Conservation (phyloP, 306 rosid genomes). For the Trifolium pratense region DNA sequence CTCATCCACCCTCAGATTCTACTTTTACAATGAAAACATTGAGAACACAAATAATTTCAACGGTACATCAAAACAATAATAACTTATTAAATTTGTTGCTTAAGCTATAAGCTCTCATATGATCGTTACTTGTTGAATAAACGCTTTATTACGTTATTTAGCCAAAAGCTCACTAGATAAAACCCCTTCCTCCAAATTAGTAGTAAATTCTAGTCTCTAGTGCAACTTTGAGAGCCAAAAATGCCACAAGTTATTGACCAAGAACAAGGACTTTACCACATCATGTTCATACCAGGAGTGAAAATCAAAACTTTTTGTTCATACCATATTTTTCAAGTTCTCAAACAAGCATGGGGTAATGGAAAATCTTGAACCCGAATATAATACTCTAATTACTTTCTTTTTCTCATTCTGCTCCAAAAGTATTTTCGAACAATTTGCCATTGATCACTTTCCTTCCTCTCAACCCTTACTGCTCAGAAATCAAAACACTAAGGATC, state of each 20-base stretch:
- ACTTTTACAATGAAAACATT: background rate
- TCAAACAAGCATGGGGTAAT: background rate
- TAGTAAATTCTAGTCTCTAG: slow-evolving; percentile 2
- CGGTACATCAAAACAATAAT: background rate
- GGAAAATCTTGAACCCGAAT: background rate
- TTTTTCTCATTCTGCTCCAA: background rate
- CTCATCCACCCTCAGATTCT: background rate
- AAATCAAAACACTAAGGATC: too few relatives aligned
- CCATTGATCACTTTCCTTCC: background rate
- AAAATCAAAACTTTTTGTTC: background rate
- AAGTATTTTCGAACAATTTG: background rate
- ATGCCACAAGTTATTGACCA: background rate
- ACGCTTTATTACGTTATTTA: background rate
- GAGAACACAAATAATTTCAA: background rate
- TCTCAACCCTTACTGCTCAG: too few relatives aligned
- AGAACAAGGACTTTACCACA: background rate
- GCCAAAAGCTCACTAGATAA: too few relatives aligned
- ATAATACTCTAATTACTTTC: background rate
- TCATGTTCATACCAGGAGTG: too few relatives aligned
- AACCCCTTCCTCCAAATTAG: slow-evolving; percentile 17
- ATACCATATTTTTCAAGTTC: background rate
- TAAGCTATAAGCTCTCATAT: background rate
- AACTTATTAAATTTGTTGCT: background rate
- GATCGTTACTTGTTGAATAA: background rate
- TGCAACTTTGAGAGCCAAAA: background rate